A percentile compares a stretch with the other conserved stretches of the same genome.
These are phyloP conservation scores for Sungouiella blattae DNA, from an alignment of 805 yeast species.

Conservation along the genomic window DNA sequence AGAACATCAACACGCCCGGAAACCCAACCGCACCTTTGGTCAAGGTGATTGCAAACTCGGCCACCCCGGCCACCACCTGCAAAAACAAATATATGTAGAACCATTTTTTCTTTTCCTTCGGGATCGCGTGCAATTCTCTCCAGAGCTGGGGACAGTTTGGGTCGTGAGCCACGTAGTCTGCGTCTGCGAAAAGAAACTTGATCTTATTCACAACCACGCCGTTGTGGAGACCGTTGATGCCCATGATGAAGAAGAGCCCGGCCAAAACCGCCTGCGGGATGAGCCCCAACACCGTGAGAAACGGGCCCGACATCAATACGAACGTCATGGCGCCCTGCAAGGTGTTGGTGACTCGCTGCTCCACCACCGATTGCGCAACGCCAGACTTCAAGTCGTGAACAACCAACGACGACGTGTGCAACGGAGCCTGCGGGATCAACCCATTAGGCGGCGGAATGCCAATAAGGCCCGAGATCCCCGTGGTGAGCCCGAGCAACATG, in stretches of 20 bases:
- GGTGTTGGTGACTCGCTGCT: conserved; percentile 83
- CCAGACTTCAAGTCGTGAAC: conserved; percentile 44
- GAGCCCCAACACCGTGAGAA: conserved; percentile 70
- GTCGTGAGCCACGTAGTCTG: conserved; percentile 31
- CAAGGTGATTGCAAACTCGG: conserved; percentile 80
- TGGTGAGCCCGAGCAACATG: conserved; percentile 75
- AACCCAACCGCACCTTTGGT: conserved; percentile 93
- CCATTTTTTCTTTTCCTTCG: conserved; percentile 36
- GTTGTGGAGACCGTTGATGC: conserved; percentile 68
- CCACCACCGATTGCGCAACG: conserved; percentile 61
- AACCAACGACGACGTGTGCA: conserved; percentile 78
- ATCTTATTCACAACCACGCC: conserved; percentile 65
- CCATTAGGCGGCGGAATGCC: conserved; percentile 98
- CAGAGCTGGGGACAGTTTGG: conserved; percentile 35
- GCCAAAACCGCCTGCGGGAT: conserved; percentile 93
- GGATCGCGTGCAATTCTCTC: conserved; percentile 26
- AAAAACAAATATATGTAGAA: conserved; percentile 54
- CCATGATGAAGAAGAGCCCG: conserved; percentile 93
- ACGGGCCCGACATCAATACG: conserved; percentile 87
- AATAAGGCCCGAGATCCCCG: conserved; percentile 80
- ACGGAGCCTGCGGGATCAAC: conserved; percentile 93
- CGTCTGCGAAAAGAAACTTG: conserved; percentile 60
- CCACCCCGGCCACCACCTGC: conserved; percentile 65
- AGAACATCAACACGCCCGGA: conserved; percentile 78
- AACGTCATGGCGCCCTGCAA: conserved; percentile 80